Conservation (phyloP, 2,329 filamentous ascomycete species). For the Emmonsiellopsis sp. region DNA sequence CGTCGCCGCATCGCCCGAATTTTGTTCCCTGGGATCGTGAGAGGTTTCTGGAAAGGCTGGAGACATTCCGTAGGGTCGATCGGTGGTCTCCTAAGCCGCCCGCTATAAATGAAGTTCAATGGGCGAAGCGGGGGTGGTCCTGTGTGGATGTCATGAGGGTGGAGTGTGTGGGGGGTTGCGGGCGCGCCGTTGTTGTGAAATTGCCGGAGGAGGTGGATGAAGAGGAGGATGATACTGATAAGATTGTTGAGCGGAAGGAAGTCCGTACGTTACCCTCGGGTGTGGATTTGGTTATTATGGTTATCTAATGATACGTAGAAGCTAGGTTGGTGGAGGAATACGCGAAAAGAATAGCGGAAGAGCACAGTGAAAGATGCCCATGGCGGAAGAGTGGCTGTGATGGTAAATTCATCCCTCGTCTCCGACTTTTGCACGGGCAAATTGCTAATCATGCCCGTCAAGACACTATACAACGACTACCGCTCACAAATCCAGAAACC, state of each 20-base stretch:
- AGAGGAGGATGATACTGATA: constrained; percentile 35
- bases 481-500: constrained; percentile 52
- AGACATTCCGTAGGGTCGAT: constrained; percentile 83
- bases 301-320: constrained; percentile 26
- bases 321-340: constrained; percentile 69
- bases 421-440: not conserved
- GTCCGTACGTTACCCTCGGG: constrained; percentile 27
- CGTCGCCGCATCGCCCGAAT: constrained; percentile 45
- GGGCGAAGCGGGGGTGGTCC: constrained; percentile 88
- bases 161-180: constrained; percentile 70
- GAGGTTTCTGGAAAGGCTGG: constrained; percentile 69
- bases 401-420: constrained; percentile 41
- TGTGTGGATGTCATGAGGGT: constrained; percentile 79
- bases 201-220: constrained; percentile 53
- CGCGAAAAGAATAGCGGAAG: constrained; percentile 59
- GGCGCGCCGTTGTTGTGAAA: constrained; percentile 74
- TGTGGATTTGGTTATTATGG: not conserved
- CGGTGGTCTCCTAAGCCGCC: constrained; percentile 91
- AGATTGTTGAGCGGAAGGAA: constrained; percentile 33
- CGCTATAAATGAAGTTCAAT: constrained; percentile 77
- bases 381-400: constrained; percentile 88
- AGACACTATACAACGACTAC: constrained; percentile 58
- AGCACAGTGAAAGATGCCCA: constrained; percentile 71
- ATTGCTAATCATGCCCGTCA: constrained; percentile 12
- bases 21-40: constrained; percentile 82